phyloP scores from a whole-genome alignment of 805 yeast species.

The Schizosaccharomyces cryophilus region DNA sequence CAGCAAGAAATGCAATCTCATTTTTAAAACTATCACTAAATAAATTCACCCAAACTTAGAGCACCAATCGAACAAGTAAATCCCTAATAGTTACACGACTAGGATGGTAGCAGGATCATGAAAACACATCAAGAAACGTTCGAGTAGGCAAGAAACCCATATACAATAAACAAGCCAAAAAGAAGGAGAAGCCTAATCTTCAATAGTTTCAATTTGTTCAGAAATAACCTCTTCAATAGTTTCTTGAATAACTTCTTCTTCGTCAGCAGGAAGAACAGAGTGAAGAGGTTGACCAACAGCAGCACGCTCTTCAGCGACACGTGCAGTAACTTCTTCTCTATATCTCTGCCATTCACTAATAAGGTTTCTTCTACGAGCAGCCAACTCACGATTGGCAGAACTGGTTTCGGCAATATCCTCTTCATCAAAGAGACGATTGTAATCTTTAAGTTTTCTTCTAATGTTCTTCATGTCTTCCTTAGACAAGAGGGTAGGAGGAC shows the following conservation, averaged over 20 bases:
- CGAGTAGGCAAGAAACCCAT: background rate
- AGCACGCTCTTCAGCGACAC: conserved; percentile 21
- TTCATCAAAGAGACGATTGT: conserved; percentile 82
- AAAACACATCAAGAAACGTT: background rate
- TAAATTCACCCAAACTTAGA: background rate
- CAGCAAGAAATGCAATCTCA: background rate
- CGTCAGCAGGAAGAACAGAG: conserved; percentile 19
- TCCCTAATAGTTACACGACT: background rate
- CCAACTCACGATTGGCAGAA: conserved; percentile 72
- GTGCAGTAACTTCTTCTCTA: conserved; percentile 30
- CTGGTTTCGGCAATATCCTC: conserved; percentile 88
- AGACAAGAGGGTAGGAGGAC: conserved; percentile 58
- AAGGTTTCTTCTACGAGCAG: conserved; percentile 55
- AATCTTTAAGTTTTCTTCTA: conserved; percentile 67
- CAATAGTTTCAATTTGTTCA: conserved; percentile 21
- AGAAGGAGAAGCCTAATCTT: conserved; percentile 3
- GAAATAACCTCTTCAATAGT: conserved; percentile 33
- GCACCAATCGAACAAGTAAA: background rate
- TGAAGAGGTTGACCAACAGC: conserved; percentile 9
- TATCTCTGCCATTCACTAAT: conserved; percentile 69
- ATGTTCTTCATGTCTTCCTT: conserved; percentile 71
- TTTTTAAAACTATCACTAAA: background rate
- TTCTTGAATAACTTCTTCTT: conserved; percentile 46
- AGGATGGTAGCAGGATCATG: background rate
- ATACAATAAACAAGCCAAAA: background rate